phyloP scores from a whole-genome alignment of 2,329 filamentous ascomycete species.

The Trichoderma brevicompactum region DNA sequence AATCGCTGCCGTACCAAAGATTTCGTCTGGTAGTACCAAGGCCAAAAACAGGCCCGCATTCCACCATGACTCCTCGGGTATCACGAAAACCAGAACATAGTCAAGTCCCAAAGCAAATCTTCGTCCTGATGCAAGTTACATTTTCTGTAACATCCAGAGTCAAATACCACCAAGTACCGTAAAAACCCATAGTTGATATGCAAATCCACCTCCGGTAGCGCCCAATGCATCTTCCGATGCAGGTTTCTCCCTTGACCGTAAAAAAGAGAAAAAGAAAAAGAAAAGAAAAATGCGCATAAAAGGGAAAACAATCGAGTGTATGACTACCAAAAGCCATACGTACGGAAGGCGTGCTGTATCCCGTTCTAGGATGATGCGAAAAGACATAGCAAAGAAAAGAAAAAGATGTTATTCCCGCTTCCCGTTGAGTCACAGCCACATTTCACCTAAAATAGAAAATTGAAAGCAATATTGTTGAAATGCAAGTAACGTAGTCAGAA shows the following conservation, averaged over 20 bases:
- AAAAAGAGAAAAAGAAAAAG: neutral
- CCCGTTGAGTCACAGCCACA: constrained; percentile 12
- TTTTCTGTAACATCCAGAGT: constrained; percentile 34
- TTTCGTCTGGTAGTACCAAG: constrained; percentile 14
- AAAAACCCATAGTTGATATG: constrained; percentile 28
- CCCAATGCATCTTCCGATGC: constrained; percentile 27
- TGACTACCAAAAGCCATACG: neutral
- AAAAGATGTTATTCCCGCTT: constrained; percentile 5
- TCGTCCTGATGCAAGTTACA: constrained; percentile 37
- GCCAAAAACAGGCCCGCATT: constrained; percentile 25
- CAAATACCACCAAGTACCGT: constrained; percentile 33
- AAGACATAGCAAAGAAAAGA: constrained; percentile 23
- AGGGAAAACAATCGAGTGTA: neutral
- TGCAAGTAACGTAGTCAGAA: neutral
- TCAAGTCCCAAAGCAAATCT: constrained; percentile 39
- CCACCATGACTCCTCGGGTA: constrained; percentile 39
- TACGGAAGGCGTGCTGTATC: constrained; percentile 10
- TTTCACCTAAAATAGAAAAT: constrained; percentile 1
- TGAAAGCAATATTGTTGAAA: constrained; percentile 11
- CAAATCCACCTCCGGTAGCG: constrained; percentile 29
- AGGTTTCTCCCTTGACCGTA: constrained; percentile 11
- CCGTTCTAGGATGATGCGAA: constrained; percentile 25
- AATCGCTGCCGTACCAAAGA: constrained; percentile 13
- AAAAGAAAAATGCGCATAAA: neutral
- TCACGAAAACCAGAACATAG: constrained; percentile 41